These are phyloP conservation scores for Penicillium ochrochloron DNA, from an alignment of 495 filamentous ascomycete species.

Conservation along the genomic window DNA sequence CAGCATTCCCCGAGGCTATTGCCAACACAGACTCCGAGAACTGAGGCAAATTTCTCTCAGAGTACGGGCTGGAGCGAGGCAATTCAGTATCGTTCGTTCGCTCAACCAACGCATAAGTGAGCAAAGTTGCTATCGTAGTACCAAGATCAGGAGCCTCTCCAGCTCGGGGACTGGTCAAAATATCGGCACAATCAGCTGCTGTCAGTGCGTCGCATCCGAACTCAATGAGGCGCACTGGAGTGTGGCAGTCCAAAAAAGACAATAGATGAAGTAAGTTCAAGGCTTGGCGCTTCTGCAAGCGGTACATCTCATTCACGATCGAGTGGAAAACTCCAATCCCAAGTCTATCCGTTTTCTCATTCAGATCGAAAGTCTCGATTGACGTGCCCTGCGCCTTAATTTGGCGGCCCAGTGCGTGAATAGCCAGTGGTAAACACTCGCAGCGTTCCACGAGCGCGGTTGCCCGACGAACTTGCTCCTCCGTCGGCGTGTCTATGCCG, in stretches of 20 bases:
- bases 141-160: not conserved
- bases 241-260: not conserved
- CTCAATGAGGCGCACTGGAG: not conserved
- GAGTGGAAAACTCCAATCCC: not conserved
- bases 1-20: no score
- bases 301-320: not conserved
- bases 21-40: no score
- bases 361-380: constrained; percentile 49
- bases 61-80: not conserved
- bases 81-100: not conserved
- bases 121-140: not conserved
- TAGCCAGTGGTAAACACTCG: constrained; percentile 74
- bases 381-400: constrained; percentile 72
- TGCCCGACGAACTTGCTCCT: constrained; percentile 62
- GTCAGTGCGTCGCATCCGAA: not conserved
- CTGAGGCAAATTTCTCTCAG: not conserved
- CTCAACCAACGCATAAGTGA: not conserved
- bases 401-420: constrained; percentile 75
- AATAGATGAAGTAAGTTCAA: not conserved
- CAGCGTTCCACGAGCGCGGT: constrained; percentile 69
- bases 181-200: not conserved
- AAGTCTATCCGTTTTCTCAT: not conserved
- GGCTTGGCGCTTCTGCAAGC: not conserved
- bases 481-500: constrained; percentile 54
- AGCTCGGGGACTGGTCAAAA: not conserved